These are phyloP conservation scores for Gaertneriomyces sp. DNA, from an alignment of 192 early-diverging fungal genomes.

Conservation along the genomic window DNA sequence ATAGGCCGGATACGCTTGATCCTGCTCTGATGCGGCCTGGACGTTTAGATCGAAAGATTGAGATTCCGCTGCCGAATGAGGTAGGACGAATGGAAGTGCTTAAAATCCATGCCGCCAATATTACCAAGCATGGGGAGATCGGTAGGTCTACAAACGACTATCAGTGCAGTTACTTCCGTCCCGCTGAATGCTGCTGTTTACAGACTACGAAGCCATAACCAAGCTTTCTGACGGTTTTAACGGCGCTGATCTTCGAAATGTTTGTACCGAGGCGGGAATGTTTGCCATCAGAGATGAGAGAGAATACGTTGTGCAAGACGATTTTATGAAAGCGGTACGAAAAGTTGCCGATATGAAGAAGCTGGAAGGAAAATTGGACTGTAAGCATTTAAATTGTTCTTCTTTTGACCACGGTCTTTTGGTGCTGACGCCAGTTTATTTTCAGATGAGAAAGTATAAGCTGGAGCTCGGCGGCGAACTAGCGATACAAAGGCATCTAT, in stretches of 20 bases:
- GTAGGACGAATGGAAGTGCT: constrained; percentile 94
- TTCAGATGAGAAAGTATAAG: constrained; percentile 8
- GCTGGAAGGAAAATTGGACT: constrained; percentile 54
- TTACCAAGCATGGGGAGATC: constrained; percentile 96
- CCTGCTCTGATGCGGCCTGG: constrained; percentile 96
- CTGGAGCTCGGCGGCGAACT: neutral
- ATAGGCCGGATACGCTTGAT: constrained; percentile 97
- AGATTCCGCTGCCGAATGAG: constrained; percentile 98
- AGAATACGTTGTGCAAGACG: constrained; percentile 96
- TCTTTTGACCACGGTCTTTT: neutral
- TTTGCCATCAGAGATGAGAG: constrained; percentile 99
- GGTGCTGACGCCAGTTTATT: neutral
- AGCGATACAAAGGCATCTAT: too few species aligned
- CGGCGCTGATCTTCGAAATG: constrained; percentile 97
- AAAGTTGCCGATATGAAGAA: constrained; percentile 98
- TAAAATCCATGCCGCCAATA: constrained; percentile 90
- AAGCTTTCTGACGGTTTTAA: constrained; percentile 99
- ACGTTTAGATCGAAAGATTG: constrained; percentile 96
- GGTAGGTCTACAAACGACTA: constrained; percentile 45
- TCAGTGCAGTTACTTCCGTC: constrained; percentile 9
- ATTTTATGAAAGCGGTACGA: constrained; percentile 99
- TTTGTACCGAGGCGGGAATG: constrained; percentile 99
- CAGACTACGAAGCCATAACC: constrained; percentile 96
- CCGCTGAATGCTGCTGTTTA: constrained; percentile 10
- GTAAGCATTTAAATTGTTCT: constrained; percentile 14